Conservation (phyloP, 73 alveolate genomes). For the Stentor coeruleus region DNA sequence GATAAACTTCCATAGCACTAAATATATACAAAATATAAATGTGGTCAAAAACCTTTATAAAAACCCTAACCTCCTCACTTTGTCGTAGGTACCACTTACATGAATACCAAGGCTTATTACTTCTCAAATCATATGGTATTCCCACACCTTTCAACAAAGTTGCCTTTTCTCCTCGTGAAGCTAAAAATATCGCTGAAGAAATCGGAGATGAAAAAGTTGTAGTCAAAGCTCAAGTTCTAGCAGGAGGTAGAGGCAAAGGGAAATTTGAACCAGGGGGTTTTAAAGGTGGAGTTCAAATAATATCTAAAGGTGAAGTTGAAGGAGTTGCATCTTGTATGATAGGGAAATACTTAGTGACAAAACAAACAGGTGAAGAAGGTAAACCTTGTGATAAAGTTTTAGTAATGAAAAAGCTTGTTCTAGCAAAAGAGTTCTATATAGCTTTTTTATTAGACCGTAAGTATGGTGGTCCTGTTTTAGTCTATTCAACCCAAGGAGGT, state of each 20-base stretch:
- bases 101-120: slow-evolving; percentile 42
- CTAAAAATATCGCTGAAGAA: slow-evolving; percentile 26
- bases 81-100: slow-evolving; percentile 43
- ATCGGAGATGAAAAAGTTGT: slow-evolving; percentile 31
- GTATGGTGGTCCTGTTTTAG: slow-evolving; percentile 38
- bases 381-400: slow-evolving; percentile 41
- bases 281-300: not conserved
- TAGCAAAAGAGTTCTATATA: slow-evolving; percentile 48
- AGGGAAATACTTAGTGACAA: slow-evolving; percentile 46
- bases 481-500: slow-evolving; percentile 57
- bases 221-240: not conserved
- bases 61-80: no score
- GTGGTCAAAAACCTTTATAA: no score
- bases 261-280: slow-evolving; percentile 10
- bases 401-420: slow-evolving; percentile 37
- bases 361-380: slow-evolving; percentile 56
- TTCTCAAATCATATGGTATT: slow-evolving; percentile 33
- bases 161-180: slow-evolving; percentile 42
- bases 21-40: no score
- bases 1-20: no score
- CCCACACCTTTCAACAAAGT: slow-evolving; percentile 48
- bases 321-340: slow-evolving; percentile 47
- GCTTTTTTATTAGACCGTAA: slow-evolving; percentile 46
- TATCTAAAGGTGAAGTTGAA: slow-evolving; percentile 6
- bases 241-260: slow-evolving; percentile 16